Evolutionary conservation across 192 early-diverging fungal species (phyloP), one percentile per base, ranked within the genome.

Genomic region (Spizellomyces sp.): DNA sequence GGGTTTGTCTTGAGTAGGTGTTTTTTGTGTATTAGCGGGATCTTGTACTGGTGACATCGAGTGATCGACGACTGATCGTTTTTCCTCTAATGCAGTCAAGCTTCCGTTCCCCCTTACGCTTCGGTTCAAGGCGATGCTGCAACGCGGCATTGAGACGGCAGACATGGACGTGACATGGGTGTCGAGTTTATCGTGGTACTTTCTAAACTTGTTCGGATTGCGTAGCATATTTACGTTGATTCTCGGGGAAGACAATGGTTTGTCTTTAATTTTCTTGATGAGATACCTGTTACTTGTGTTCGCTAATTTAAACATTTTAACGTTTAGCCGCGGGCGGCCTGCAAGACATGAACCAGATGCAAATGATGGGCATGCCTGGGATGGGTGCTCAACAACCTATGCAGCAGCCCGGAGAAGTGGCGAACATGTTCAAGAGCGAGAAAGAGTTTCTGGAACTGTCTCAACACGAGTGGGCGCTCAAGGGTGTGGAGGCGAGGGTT

Each of bases 111-210:
- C 95, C 6, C 82, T 99, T 73, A 96, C 95, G 15, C 78, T 96
- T 63, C 91, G 96, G 9, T 99, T 99, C 87, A 99, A 99, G 84
- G 84, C 89, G 55, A 99, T 99, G 96, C 87, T 97, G 55, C 96
- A 99, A 84, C 89, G 92, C 50, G 96, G 95, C 59, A 91, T 99
- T 21, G 91, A 93, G 71, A 99, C 96, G 2, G 82, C 86, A 21
- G 94, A 98, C 77, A 96, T 99, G 94, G 96, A 99, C 77, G 96
- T 96, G 22, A 87, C 89, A 22, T 99, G 95, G 96, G 96, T 99
- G 5, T 96, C 95, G 14, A 95, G 93, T 8, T 80, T 99, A 22
- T 97, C 95, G 5, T 98, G 95, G 96, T 99, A 99, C 86, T 99
- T 99, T 79, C 78, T 99, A 43, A 98, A 96, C 77, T 78, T 99